These are phyloP conservation scores for Pelagophyceae sp. DNA, from an alignment of 352 stramenopile genomes.

Conservation along the genomic window DNA sequence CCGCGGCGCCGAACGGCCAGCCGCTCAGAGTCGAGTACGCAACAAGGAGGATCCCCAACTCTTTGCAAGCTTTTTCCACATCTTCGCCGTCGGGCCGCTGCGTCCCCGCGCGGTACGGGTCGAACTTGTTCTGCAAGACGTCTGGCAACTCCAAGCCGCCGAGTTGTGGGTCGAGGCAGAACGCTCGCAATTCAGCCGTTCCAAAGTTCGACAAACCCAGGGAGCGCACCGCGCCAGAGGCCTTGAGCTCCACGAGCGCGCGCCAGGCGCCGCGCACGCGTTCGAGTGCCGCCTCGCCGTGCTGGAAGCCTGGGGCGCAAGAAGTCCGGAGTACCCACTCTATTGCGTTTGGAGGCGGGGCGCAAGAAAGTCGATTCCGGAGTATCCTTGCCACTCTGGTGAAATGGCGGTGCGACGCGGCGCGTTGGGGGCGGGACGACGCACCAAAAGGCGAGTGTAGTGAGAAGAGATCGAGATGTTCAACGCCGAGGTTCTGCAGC, in stretches of 20 bases:
- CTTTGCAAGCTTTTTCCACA: too few species aligned
- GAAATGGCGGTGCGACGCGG: too few species aligned
- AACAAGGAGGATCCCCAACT: not conserved
- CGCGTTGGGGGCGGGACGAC: too few species aligned
- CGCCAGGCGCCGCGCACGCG: not conserved
- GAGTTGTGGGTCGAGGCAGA: not conserved
- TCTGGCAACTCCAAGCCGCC: not conserved
- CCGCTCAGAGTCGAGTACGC: not conserved
- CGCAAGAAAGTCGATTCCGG: too few species aligned
- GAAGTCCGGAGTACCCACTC: too few species aligned
- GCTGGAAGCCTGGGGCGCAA: too few species aligned
- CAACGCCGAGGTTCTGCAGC: not conserved
- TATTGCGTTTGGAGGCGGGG: too few species aligned
- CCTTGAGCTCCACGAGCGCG: constrained; percentile 1
- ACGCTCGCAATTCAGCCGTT: not conserved
- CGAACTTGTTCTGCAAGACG: constrained; percentile 13
- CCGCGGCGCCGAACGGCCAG: constrained; percentile 6
- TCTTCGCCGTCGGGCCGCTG: too few species aligned
- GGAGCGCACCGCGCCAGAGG: not conserved
- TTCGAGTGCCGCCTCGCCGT: not conserved
- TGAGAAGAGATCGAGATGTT: not conserved
- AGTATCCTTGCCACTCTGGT: too few species aligned
- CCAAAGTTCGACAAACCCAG: constrained; percentile 12
- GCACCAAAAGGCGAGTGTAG: not conserved
- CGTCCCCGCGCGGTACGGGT: not conserved